Percentiles rank a stretch among this genome's conserved stretches.
These are phyloP conservation scores for Brassica hybrid DNA, from an alignment of 441 rosid genomes.

Conservation along the genomic window DNA sequence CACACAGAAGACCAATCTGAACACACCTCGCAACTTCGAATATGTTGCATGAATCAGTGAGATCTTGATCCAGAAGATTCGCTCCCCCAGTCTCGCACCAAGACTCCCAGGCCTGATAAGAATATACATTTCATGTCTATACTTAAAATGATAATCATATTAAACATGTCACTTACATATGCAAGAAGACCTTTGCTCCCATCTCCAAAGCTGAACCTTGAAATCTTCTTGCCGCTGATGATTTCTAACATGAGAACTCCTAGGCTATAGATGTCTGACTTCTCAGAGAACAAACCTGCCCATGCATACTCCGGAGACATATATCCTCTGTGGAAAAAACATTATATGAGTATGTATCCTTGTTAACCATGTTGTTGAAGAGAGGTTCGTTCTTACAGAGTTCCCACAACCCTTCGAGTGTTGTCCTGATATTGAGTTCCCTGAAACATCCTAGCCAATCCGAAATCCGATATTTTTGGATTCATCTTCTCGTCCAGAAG, in stretches of 20 bases:
- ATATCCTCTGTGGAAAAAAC: slow-evolving; percentile 48
- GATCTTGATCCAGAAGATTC: slow-evolving; percentile 43
- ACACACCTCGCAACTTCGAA: slow-evolving; percentile 46
- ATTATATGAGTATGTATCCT: not conserved
- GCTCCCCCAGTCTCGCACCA: slow-evolving; percentile 44
- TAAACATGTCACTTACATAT: slow-evolving; percentile 40
- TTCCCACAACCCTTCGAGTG: slow-evolving; percentile 42
- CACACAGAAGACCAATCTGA: slow-evolving; percentile 54
- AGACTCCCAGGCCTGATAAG: slow-evolving; percentile 53
- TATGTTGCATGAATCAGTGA: slow-evolving; percentile 29
- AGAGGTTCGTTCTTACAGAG: slow-evolving; percentile 28
- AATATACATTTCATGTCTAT: not conserved
- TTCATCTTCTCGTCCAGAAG: slow-evolving; percentile 43
- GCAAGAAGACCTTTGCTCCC: slow-evolving; percentile 57
- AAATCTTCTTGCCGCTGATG: slow-evolving; percentile 37
- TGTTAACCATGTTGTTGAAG: slow-evolving; percentile 12
- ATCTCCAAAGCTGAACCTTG: slow-evolving; percentile 29
- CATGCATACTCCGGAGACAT: slow-evolving; percentile 68
- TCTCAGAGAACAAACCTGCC: slow-evolving; percentile 56
- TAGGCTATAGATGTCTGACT: slow-evolving; percentile 65
- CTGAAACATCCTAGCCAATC: slow-evolving; percentile 43
- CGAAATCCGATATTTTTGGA: slow-evolving; percentile 43
- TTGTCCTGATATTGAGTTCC: slow-evolving; percentile 43
- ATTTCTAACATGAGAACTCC: slow-evolving; percentile 61
- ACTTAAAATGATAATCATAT: too few species aligned